Conservation (phyloP, 257 asterid genomes). For the Solanum bukasovii region DNA sequence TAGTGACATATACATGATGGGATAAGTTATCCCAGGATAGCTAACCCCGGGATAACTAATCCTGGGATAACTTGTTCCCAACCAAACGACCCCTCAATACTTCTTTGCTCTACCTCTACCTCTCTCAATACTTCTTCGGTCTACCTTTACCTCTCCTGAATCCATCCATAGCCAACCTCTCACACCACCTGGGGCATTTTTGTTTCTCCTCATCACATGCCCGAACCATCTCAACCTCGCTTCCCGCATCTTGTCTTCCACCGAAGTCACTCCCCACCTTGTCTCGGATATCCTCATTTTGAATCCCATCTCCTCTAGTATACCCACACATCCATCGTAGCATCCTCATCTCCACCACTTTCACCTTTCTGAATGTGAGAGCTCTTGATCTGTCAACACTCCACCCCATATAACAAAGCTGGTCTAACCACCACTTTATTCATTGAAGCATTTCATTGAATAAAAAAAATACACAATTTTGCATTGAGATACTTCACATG, state of each 20-base stretch:
- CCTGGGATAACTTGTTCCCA: too few species aligned
- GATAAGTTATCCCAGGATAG: too few species aligned
- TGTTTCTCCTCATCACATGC: background rate
- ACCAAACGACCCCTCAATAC: too few species aligned
- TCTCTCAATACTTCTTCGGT: background rate
- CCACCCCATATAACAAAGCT: background rate
- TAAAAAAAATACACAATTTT: background rate
- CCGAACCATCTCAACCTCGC: background rate
- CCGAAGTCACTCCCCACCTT: background rate
- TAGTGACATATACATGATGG: too few species aligned
- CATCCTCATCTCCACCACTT: background rate
- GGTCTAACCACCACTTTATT: background rate
- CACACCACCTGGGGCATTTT: background rate
- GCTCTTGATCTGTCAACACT: background rate
- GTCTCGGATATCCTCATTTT: background rate
- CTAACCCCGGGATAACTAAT: too few species aligned
- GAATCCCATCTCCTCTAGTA: background rate
- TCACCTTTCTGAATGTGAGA: background rate
- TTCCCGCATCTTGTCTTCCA: background rate
- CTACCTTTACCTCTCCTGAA: background rate
- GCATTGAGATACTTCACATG: background rate
- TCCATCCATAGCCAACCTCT: background rate
- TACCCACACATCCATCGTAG: background rate
- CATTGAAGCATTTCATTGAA: background rate
- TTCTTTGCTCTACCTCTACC: background rate